Conservation (phyloP, 306 rosid species). For the Cotoneaster glaucophyllus region DNA sequence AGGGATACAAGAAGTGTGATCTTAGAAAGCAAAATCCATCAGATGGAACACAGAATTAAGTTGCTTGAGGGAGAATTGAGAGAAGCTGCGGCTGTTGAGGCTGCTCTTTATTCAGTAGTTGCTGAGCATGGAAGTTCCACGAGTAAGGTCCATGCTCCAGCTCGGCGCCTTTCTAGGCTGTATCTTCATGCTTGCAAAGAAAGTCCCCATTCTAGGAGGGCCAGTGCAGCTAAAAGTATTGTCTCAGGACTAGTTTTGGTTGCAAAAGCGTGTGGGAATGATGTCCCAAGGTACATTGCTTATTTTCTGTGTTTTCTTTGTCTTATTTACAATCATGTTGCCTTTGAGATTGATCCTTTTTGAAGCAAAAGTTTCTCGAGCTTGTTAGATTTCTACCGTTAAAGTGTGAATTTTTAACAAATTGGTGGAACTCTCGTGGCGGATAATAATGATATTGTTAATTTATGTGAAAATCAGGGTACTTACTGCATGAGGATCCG, state of each 20-base stretch:
- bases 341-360: constrained; percentile 1
- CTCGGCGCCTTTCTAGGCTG: constrained; percentile 87
- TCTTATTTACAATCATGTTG: neutral
- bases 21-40: constrained; percentile 62
- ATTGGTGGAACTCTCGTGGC: neutral
- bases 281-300: constrained; percentile 74
- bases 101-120: constrained; percentile 81
- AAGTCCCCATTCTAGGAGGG: constrained; percentile 48
- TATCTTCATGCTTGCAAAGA: constrained; percentile 86
- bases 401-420: neutral
- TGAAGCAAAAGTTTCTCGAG: constrained; percentile 5
- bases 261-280: constrained; percentile 97
- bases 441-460: neutral
- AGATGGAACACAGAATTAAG: constrained; percentile 68
- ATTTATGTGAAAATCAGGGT: neutral
- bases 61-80: constrained; percentile 91
- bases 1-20: constrained; percentile 54
- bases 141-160: constrained; percentile 98
- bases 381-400: neutral
- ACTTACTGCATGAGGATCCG: neutral
- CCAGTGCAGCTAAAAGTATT: constrained; percentile 83
- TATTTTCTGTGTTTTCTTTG: constrained; percentile 6
- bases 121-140: constrained; percentile 99
- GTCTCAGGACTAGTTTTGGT: constrained; percentile 89
- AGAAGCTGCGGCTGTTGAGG: constrained; percentile 90